Base-by-base conservation (phyloP, 2,329 filamentous ascomycete species). In the Capronia coronata region DNA sequence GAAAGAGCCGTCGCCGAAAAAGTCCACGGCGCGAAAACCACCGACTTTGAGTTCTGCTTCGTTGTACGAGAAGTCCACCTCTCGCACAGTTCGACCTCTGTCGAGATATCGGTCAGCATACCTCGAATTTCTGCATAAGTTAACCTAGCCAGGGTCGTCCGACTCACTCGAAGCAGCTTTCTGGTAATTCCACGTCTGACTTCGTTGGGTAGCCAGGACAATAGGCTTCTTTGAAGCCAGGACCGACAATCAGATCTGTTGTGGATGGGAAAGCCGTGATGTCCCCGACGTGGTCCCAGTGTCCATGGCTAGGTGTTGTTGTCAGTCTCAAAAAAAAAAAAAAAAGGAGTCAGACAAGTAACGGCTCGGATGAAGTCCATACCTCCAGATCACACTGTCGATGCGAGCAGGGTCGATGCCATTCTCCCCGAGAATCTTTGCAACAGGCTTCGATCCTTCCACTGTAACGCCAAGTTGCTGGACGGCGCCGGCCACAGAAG, bases 181-280 rank as follows among this genome's bases (percentile, higher is more conserved):
- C n/a, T 16, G n/a, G 46, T 4, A 53, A 42, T 2, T 54, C 43
- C 46, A 65, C 65, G 0, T 68, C 55, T 2, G 64, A 59, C 16
- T 69, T 66, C 1, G 57, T 51, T 0, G 76, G 77, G 43, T 67
- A 74, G 0, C 74, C 76, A 0, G 76, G 76, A 2, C 71, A 58
- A 56, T 74, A 69, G 0, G 62, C 62, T 2, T 68, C 52, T 42
- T 70, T 73, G 61, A 78, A 74, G 0, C 76, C 76, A 0, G 75
- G 71, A 0, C 77, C 77, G 3, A 79, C 75, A 19, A 79, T 56
- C 0, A 80, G 58, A 10, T 72, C 67, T 0, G 75, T 76, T n/a
- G 48, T 38, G 2, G 25, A 2, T 11, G 51, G 51, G 44, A 54
- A 60, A 1, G 48, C 53, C 2, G 54, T 56, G 5, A 52, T 7